These are phyloP conservation scores for Candida palmyrensis DNA, from an alignment of 805 yeast species.

Conservation along the genomic window DNA sequence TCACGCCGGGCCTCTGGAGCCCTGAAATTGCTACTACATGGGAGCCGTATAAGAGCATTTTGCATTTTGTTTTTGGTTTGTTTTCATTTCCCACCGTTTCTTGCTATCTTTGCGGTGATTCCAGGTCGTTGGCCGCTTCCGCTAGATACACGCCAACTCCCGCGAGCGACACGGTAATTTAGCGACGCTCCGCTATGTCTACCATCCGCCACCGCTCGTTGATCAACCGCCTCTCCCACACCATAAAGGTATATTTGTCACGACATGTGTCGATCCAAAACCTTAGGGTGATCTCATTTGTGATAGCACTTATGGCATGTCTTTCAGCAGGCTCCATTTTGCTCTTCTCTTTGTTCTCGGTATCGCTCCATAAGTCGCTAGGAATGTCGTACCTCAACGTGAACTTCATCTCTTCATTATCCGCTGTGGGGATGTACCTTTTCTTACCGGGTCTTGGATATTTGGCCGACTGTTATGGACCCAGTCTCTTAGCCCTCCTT, in stretches of 20 bases:
- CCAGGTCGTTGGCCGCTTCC: no score
- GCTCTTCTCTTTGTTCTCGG: slow-evolving; percentile 75
- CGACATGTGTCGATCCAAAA: slow-evolving; percentile 35
- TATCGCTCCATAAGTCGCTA: slow-evolving; percentile 55
- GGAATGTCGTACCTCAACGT: slow-evolving; percentile 58
- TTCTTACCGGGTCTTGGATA: slow-evolving; percentile 80
- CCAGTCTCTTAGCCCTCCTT: slow-evolving; percentile 61
- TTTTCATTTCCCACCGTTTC: no score
- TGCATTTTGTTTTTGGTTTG: no score
- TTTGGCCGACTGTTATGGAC: slow-evolving; percentile 81
- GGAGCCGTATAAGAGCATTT: no score
- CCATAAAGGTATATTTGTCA: slow-evolving; percentile 39
- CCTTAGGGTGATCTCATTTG: slow-evolving; percentile 49
- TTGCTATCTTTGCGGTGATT: no score
- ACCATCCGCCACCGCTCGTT: slow-evolving; percentile 1
- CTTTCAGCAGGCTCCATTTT: slow-evolving; percentile 78
- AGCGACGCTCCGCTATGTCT: no score
- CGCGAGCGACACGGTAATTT: no score
- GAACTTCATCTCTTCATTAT: slow-evolving; percentile 69
- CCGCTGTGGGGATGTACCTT: slow-evolving; percentile 78
- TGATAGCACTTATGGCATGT: slow-evolving; percentile 57
- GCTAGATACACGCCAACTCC: no score
- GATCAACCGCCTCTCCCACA: slow-evolving; percentile 25
- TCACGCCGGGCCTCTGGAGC: no score
- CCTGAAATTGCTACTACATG: no score